Conservation (phyloP, 495 filamentous ascomycete genomes). For the Zalerion maritima region DNA sequence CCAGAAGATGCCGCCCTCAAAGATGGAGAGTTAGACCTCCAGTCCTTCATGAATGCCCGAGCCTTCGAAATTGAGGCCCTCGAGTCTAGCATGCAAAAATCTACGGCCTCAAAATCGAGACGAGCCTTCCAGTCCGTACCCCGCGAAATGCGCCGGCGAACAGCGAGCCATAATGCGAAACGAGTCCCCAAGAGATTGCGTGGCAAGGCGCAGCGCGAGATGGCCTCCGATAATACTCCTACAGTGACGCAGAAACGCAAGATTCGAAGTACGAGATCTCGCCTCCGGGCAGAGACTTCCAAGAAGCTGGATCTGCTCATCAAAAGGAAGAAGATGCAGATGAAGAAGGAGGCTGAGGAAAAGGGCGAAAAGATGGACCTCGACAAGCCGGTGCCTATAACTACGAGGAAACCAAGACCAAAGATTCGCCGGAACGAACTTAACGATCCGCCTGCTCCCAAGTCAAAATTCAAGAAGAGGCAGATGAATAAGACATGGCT, state of each 20-base stretch:
- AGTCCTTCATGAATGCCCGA: constrained; percentile 65
- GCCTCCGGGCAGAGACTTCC: constrained; percentile 70
- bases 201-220: constrained; percentile 58
- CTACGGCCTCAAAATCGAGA: constrained; percentile 49
- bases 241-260: constrained; percentile 59
- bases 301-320: constrained; percentile 55
- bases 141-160: constrained; percentile 65
- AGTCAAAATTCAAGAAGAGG: constrained; percentile 67
- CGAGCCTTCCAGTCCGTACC: constrained; percentile 87
- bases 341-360: constrained; percentile 13
- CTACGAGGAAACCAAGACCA: constrained; percentile 33
- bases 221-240: constrained; percentile 85
- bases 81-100: constrained; percentile 59
- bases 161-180: constrained; percentile 90
- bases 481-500: constrained; percentile 87
- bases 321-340: constrained; percentile 38
- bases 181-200: constrained; percentile 70
- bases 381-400: constrained; percentile 15
- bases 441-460: constrained; percentile 47
- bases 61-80: constrained; percentile 82
- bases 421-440: constrained; percentile 59
- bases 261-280: constrained; percentile 48
- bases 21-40: constrained; percentile 65
- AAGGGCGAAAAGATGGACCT: constrained; percentile 12
- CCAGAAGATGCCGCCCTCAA: constrained; percentile 53